These are phyloP conservation scores for Plasmodium gallinaceum DNA, from an alignment of 169 alveolate species.

Conservation along the genomic window DNA sequence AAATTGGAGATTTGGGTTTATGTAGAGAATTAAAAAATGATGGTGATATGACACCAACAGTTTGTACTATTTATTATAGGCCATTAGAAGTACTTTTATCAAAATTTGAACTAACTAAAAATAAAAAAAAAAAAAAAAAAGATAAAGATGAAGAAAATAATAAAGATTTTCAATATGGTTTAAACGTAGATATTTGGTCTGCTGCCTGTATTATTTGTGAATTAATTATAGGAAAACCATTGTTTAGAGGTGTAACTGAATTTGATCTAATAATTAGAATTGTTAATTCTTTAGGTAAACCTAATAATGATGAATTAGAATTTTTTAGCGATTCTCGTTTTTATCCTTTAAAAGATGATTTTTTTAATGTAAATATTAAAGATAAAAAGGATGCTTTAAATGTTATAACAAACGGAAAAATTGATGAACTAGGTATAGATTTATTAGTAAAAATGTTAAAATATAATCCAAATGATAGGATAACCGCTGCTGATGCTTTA, in stretches of 20 bases:
- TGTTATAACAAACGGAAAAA: slow-evolving; percentile 79
- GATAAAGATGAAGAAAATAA: slow-evolving; percentile 25
- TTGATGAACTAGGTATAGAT: slow-evolving; percentile 89
- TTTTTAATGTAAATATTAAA: slow-evolving; percentile 78
- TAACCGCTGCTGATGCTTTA: slow-evolving; percentile 96
- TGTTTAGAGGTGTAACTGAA: slow-evolving; percentile 91
- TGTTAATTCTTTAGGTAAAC: slow-evolving; percentile 89
- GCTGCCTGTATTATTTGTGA: slow-evolving; percentile 93
- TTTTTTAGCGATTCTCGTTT: slow-evolving; percentile 86
- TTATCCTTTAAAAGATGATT: slow-evolving; percentile 85
- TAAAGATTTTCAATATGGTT: slow-evolving; percentile 82
- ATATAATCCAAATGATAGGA: slow-evolving; percentile 95
- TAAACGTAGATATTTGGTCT: slow-evolving; percentile 91
- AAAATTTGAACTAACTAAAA: slow-evolving; percentile 72
- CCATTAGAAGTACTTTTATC: slow-evolving; percentile 90
- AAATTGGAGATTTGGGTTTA: slow-evolving; percentile 93
- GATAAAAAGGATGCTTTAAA: slow-evolving; percentile 82
- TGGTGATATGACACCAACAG: slow-evolving; percentile 92
- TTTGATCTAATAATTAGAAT: slow-evolving; percentile 87
- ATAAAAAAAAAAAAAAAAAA: slow-evolving; percentile 15
- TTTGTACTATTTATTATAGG: slow-evolving; percentile 90
- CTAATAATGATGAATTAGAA: slow-evolving; percentile 89
- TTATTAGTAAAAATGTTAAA: slow-evolving; percentile 92
- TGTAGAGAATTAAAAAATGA: slow-evolving; percentile 89
- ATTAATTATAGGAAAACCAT: slow-evolving; percentile 89